phyloP scores from a whole-genome alignment of 495 filamentous ascomycete genomes.

The Neurospora sublineolata region DNA sequence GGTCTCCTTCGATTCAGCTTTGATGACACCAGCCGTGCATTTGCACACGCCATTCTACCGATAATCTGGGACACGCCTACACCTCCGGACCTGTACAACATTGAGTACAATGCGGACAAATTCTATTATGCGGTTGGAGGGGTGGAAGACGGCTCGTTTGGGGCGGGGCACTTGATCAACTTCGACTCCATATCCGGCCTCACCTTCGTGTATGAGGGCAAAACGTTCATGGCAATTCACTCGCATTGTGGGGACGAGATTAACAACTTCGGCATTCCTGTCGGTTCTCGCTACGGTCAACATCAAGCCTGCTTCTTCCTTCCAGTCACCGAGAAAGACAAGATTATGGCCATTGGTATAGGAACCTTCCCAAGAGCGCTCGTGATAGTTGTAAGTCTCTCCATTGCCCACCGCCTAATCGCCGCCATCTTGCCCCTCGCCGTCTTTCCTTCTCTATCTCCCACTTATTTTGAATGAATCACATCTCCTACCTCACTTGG shows the following conservation, averaged over 20 bases:
- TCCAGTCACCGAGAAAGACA: neutral
- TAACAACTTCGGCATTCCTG: neutral
- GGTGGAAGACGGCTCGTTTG: neutral
- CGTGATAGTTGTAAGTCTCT: neutral
- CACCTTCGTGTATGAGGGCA: neutral
- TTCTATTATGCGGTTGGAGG: neutral
- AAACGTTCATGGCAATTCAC: neutral
- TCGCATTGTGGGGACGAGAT: neutral
- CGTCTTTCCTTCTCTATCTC: neutral
- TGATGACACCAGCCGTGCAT: neutral
- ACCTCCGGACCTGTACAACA: neutral
- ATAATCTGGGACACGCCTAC: neutral
- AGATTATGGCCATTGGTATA: neutral
- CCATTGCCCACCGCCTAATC: neutral
- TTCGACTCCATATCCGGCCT: neutral
- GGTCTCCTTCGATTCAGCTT: neutral
- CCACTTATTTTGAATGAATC: neutral
- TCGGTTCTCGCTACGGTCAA: neutral
- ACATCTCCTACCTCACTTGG: neutral
- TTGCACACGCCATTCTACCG: neutral
- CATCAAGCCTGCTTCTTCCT: neutral
- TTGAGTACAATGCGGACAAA: neutral
- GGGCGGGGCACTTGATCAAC: neutral
- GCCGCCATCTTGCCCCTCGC: accelerated
- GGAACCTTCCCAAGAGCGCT: neutral